Conservation (phyloP, 2,329 filamentous ascomycete genomes). For the Neofusicoccum sp. region DNA sequence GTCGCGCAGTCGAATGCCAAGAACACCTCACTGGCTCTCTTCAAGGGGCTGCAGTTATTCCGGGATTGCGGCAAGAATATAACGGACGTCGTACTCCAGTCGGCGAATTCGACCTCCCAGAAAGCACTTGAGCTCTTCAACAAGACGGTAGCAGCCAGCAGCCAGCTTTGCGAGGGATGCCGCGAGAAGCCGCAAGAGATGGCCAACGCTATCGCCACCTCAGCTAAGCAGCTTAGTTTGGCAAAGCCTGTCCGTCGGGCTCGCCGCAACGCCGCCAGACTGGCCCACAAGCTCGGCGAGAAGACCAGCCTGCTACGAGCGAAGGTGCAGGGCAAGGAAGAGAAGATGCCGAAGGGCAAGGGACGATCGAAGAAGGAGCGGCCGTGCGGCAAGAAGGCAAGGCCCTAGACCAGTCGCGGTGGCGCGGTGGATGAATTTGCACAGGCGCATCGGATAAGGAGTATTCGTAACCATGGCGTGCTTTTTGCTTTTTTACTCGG, state of each 20-base stretch:
- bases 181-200: background rate
- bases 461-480: slow-evolving; percentile 3
- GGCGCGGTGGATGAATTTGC: slow-evolving; percentile 1
- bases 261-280: slow-evolving; percentile 33
- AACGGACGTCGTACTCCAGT: slow-evolving; percentile 8
- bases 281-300: slow-evolving; percentile 25
- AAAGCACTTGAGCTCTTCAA: slow-evolving; percentile 16
- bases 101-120: background rate
- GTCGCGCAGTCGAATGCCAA: slow-evolving; percentile 28
- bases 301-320: background rate
- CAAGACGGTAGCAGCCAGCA: background rate
- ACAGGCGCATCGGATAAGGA: slow-evolving; percentile 14
- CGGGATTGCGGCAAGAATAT: slow-evolving; percentile 1
- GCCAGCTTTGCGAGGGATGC: background rate
- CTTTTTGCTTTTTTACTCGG: background rate
- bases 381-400: slow-evolving; percentile 2
- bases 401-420: background rate
- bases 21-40: slow-evolving; percentile 29
- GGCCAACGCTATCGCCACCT: background rate
- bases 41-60: background rate
- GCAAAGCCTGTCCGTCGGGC: slow-evolving; percentile 33
- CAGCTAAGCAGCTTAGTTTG: background rate
- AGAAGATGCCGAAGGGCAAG: background rate
- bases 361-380: background rate
- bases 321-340: background rate